A percentile compares a stretch with the other conserved stretches of the same genome.
Evolutionary conservation across 2,329 filamentous ascomycete genomes (phyloP).

Genomic region (Pseudogymnoascus sp.): DNA sequence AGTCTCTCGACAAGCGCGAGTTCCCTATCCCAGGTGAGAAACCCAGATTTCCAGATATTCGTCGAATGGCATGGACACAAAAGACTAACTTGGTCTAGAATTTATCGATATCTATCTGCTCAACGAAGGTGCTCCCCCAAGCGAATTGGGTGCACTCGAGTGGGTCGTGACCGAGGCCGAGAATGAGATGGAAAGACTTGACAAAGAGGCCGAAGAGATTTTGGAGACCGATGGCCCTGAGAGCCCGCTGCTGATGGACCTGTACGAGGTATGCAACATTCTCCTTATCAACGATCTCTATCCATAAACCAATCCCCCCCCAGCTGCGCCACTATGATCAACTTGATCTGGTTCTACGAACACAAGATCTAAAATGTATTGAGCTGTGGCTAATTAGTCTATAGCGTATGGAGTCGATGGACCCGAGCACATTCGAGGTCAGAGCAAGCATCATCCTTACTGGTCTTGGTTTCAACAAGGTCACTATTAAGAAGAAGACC

Average conservation of each 20-base stretch:
- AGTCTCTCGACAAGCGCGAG: constrained; percentile 88
- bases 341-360: constrained; percentile 21
- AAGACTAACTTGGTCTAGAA: constrained; percentile 36
- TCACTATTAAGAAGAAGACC: constrained; percentile 97
- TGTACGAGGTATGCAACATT: constrained; percentile 73
- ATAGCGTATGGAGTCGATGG: constrained; percentile 97
- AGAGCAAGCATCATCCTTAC: constrained; percentile 95
- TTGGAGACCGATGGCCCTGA: constrained; percentile 91
- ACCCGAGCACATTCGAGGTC: constrained; percentile 92
- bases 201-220: constrained; percentile 81
- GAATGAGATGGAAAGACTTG: constrained; percentile 83
- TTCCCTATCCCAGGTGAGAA: constrained; percentile 67
- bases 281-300: neutral
- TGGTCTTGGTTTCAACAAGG: constrained; percentile 98
- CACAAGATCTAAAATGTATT: neutral
- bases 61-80: neutral
- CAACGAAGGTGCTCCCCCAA: constrained; percentile 91
- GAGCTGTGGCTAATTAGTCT: constrained; percentile 16
- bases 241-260: constrained; percentile 79
- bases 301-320: neutral
- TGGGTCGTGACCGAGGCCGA: constrained; percentile 97
- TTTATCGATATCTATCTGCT: constrained; percentile 97
- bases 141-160: constrained; percentile 83
- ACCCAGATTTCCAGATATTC: neutral
- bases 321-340: neutral